Conservation (phyloP, 495 filamentous ascomycete species). For the Penicillium roqueforti region DNA sequence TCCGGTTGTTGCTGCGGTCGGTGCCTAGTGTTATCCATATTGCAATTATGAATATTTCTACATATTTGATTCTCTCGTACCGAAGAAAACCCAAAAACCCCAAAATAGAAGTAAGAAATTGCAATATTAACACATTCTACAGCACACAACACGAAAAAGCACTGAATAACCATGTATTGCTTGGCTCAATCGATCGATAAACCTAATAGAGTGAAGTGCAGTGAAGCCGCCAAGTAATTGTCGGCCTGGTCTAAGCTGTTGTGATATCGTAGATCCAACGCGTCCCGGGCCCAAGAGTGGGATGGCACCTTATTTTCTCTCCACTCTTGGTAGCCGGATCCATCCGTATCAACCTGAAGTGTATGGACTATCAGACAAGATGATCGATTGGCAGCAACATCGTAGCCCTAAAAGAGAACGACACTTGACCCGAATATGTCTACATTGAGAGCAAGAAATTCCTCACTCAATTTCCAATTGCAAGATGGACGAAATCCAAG, state of each 20-base stretch:
- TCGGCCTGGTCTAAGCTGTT: background rate
- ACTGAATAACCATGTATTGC: background rate
- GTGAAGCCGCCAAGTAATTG: background rate
- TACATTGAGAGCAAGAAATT: background rate
- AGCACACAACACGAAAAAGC: background rate
- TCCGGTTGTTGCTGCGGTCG: slow-evolving; percentile 13
- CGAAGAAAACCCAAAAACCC: background rate
- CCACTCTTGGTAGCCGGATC: background rate
- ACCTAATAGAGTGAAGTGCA: background rate
- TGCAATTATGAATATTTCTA: background rate
- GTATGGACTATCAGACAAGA: background rate
- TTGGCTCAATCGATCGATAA: background rate
- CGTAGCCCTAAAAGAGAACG: background rate
- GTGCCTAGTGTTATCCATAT: slow-evolving; percentile 10
- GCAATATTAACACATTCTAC: background rate
- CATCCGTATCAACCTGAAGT: background rate
- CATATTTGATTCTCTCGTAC: background rate
- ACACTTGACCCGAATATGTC: background rate
- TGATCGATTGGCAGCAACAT: background rate
- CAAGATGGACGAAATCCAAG: slow-evolving; percentile 23
- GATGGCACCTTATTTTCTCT: background rate
- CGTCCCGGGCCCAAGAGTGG: background rate
- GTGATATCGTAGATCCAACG: background rate
- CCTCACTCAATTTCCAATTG: background rate
- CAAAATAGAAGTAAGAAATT: too few species aligned